Evolutionary conservation across 169 alveolate genomes (phyloP), one percentile per base, ranked within the genome.

Genomic region (Plasmodium falciparum): DNA sequence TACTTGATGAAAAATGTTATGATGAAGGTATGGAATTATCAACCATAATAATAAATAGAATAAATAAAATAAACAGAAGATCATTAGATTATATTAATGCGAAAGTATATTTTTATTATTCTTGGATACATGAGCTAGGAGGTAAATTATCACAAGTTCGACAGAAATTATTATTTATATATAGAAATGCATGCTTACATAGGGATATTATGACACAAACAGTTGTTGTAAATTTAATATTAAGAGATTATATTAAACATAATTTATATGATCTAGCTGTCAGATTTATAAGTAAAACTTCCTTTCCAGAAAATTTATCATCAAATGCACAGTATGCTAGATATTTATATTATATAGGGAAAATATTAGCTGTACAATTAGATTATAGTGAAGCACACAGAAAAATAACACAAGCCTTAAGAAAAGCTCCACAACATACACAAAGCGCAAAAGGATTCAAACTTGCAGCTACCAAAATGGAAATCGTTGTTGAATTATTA

Each of bases 311-410:
- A 75, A 95, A 94, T 43, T 95, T 95, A 62, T 97, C 97, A 6
- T 96, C 99, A 6, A 96, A 97, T 73, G 98, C 98, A 54, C 98
- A 98, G 78, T 95, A 96, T 58, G 99, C 99, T 1, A 94, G 99
- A 73, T 97, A 97, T 90, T 95, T 98, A 24, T 98, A 93, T 95
- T 97, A 98, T 83, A 93, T 95, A 49, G 99, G 99, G 8, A 93
- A 93, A 61, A 97, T 97, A 17, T 95, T 97, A 91, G 98, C 99
- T 13, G 97, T 97, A 20, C 98, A 97, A 89, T 95, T 97, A 89
- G 99, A 97, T 76, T 98, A 98, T 88, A 93, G 97, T 12, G 98
- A 95, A 66, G 97, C 99, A 0, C 95, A 96, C 92, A 95, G 95
- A 22, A 95, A 97, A 89, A 90, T 97, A 17, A 95, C 94, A 9